Evolutionary conservation across 129 eudicot genomes (phyloP).

Genomic region (Arctium lappa): DNA sequence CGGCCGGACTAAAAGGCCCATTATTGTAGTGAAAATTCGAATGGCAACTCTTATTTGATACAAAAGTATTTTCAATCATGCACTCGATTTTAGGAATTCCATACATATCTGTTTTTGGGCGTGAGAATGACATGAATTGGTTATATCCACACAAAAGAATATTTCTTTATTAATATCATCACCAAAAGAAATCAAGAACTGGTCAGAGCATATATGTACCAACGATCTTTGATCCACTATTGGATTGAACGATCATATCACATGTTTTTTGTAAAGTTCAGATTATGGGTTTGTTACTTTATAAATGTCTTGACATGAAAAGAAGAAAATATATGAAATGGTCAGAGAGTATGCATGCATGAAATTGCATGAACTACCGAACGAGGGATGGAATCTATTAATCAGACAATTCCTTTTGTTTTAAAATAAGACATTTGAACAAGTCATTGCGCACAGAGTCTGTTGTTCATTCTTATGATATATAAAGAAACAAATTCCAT

Average conservation of each 20-base stretch:
- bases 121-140: background rate
- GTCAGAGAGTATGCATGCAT: slow-evolving; percentile 7
- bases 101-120: background rate
- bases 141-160: background rate
- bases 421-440: background rate
- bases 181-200: background rate
- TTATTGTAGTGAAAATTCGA: too few relatives aligned
- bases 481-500: background rate
- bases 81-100: background rate
- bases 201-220: background rate
- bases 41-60: background rate
- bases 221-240: background rate
- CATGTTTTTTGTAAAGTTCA: background rate
- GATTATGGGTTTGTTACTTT: background rate
- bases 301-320: background rate
- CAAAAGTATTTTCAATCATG: background rate
- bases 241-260: background rate
- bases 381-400: slow-evolving; percentile 4
- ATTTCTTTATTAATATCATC: background rate
- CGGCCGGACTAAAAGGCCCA: too few relatives aligned
- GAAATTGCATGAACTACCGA: background rate
- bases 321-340: background rate
- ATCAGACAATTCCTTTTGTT: background rate
- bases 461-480: background rate
- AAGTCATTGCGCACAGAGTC: background rate